These are phyloP conservation scores for Blastobotrys terrestris DNA, from an alignment of 805 yeast species.

Conservation along the genomic window DNA sequence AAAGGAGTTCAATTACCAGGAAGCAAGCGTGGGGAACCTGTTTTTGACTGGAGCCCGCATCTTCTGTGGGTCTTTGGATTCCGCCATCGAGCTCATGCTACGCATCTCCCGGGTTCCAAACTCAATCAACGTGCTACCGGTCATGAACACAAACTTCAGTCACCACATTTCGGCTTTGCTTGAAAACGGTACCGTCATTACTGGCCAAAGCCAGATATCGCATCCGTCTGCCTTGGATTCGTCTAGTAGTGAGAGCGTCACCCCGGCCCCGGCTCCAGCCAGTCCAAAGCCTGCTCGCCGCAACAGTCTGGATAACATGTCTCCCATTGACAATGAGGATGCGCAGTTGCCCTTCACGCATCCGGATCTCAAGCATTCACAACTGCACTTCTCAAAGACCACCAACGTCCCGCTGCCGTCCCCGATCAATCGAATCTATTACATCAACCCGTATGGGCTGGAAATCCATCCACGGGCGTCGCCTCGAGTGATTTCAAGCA, in stretches of 20 bases:
- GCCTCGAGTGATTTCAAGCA: constrained; percentile 47
- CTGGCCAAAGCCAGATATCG: constrained; percentile 91
- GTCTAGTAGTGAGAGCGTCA: constrained; percentile 29
- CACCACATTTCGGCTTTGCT: constrained; percentile 79
- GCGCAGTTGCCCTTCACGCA: constrained; percentile 67
- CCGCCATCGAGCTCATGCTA: constrained; percentile 70
- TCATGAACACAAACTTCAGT: constrained; percentile 76
- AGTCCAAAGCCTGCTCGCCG: not conserved
- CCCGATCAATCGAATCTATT: constrained; percentile 66
- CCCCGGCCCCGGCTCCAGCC: constrained; percentile 1
- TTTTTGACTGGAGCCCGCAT: constrained; percentile 75
- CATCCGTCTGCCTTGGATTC: constrained; percentile 52
- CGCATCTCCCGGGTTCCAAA: constrained; percentile 57
- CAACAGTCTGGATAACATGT: not conserved
- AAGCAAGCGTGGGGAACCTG: constrained; percentile 81
- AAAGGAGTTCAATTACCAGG: constrained; percentile 61
- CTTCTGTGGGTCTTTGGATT: constrained; percentile 77
- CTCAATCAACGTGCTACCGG: constrained; percentile 59
- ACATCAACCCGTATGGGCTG: constrained; percentile 82
- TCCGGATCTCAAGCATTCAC: constrained; percentile 71
- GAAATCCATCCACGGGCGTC: constrained; percentile 76
- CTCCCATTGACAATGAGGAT: constrained; percentile 38
- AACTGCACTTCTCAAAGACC: constrained; percentile 52
- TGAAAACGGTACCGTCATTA: constrained; percentile 61
- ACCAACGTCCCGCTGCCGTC: constrained; percentile 58